A percentile compares a stretch with the other conserved stretches of the same genome.
Conservation (phyloP, 2,329 filamentous ascomycete genomes). For the Nemania abortiva region DNA sequence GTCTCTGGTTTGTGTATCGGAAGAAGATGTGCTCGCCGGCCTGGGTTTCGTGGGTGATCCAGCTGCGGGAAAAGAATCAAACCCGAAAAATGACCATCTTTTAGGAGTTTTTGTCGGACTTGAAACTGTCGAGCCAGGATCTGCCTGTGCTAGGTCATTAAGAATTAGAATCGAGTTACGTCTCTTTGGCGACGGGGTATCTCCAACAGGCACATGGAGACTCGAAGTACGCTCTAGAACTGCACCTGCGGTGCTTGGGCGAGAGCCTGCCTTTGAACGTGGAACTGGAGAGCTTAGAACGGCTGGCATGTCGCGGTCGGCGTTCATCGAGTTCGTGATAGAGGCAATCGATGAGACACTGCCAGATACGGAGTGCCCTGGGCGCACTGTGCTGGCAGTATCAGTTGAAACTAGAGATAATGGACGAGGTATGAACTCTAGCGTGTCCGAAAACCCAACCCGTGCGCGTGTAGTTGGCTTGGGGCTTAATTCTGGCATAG, state of each 20-base stretch:
- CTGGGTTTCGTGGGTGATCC: slow-evolving; percentile 62
- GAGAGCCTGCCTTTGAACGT: slow-evolving; percentile 60
- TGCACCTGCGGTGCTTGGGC: slow-evolving; percentile 79
- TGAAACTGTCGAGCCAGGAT: slow-evolving; percentile 53
- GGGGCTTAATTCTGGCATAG: slow-evolving; percentile 43
- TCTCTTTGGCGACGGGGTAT: slow-evolving; percentile 58
- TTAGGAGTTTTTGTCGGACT: slow-evolving; percentile 66
- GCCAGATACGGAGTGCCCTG: slow-evolving; percentile 79
- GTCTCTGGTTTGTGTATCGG: slow-evolving; percentile 53
- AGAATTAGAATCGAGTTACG: slow-evolving; percentile 72
- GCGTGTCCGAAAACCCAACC: slow-evolving; percentile 85
- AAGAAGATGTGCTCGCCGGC: slow-evolving; percentile 62
- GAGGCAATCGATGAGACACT: slow-evolving; percentile 85
- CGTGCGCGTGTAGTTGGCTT: slow-evolving; percentile 66
- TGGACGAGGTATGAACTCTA: slow-evolving; percentile 86
- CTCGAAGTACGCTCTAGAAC: slow-evolving; percentile 68
- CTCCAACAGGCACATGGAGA: slow-evolving; percentile 51
- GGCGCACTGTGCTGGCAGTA: slow-evolving; percentile 79
- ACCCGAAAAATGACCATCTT: slow-evolving; percentile 72
- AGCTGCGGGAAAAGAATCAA: slow-evolving; percentile 66
- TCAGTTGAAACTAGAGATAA: slow-evolving; percentile 87
- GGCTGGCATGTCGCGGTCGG: slow-evolving; percentile 56
- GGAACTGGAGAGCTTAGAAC: slow-evolving; percentile 56
- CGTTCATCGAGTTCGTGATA: slow-evolving; percentile 59
- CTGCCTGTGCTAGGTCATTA: slow-evolving; percentile 55